phyloP scores from a whole-genome alignment of 2,329 filamentous ascomycete genomes.

The Aspergillus ustus region DNA sequence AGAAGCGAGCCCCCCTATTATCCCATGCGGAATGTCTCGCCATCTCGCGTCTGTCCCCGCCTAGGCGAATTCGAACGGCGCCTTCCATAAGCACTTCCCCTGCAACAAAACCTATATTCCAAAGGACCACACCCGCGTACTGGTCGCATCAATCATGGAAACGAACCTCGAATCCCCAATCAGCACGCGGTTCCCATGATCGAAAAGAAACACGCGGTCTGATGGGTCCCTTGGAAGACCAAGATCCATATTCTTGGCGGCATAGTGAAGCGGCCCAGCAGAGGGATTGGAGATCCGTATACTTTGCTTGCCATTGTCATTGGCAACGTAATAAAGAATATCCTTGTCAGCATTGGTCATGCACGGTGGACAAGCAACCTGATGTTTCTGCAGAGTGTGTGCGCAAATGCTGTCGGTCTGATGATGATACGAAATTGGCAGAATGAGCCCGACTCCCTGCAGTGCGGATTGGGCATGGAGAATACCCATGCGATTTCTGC shows the following conservation, averaged over 20 bases:
- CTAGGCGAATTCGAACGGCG: no score
- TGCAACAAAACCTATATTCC: no score
- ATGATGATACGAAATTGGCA: conserved; percentile 20
- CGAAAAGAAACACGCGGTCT: conserved; percentile 7
- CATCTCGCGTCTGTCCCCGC: no score
- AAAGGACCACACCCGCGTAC: conserved; percentile 32
- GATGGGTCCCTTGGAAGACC: conserved; percentile 19
- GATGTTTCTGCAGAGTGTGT: conserved; percentile 14
- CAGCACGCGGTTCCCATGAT: conserved; percentile 10
- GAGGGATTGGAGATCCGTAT: conserved; percentile 26
- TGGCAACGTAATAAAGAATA: conserved; percentile 26
- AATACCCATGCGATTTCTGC: conserved; percentile 18
- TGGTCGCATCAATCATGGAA: conserved; percentile 21
- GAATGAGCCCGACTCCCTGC: neutral
- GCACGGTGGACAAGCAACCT: conserved; percentile 11
- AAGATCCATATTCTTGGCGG: conserved; percentile 18
- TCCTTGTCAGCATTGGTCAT: conserved; percentile 18
- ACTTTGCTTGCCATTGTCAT: conserved; percentile 22
- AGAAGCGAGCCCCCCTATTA: no score
- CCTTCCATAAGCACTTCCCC: no score
- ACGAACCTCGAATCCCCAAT: conserved; percentile 28
- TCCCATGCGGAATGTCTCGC: no score
- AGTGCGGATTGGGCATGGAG: conserved; percentile 6
- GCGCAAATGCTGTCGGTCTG: conserved; percentile 17
- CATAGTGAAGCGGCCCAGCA: conserved; percentile 16